A percentile compares a stretch with the other conserved stretches of the same genome.
Conservation (phyloP, 2,329 filamentous ascomycete genomes). For the Xylaria hypoxylon region DNA sequence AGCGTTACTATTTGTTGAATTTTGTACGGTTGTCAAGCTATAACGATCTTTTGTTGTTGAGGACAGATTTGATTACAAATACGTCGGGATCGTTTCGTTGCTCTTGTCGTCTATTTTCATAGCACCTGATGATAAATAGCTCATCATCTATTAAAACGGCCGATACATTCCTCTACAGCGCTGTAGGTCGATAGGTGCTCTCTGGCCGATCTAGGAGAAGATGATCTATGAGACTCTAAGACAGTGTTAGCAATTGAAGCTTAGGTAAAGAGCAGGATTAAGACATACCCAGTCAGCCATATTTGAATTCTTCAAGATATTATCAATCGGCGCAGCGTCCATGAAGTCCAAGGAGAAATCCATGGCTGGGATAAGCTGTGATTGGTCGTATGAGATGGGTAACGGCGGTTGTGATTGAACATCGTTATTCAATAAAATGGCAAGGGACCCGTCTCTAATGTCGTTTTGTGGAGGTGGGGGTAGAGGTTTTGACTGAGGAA, state of each 20-base stretch:
- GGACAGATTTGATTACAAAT: background rate
- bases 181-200: conserved; percentile 40
- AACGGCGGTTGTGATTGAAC: conserved; percentile 41
- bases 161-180: background rate
- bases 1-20: conserved; percentile 10
- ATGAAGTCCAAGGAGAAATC: conserved; percentile 50
- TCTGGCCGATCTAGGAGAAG: conserved; percentile 47
- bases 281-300: conserved; percentile 57
- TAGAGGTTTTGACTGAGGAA: conserved; percentile 37
- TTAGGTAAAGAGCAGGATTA: background rate
- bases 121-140: background rate
- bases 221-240: conserved; percentile 47
- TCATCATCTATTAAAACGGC: background rate
- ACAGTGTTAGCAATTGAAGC: conserved; percentile 32
- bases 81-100: background rate
- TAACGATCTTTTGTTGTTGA: background rate
- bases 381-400: conserved; percentile 42
- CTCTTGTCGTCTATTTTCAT: background rate
- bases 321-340: conserved; percentile 54
- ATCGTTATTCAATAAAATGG: conserved; percentile 51
- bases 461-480: conserved; percentile 46
- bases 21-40: background rate
- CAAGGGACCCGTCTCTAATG: conserved; percentile 49
- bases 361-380: conserved; percentile 42
- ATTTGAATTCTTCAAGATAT: conserved; percentile 51